Evolutionary conservation across 2,329 filamentous ascomycete genomes (phyloP).

Genomic region (Pseudofabraea citricarpa): DNA sequence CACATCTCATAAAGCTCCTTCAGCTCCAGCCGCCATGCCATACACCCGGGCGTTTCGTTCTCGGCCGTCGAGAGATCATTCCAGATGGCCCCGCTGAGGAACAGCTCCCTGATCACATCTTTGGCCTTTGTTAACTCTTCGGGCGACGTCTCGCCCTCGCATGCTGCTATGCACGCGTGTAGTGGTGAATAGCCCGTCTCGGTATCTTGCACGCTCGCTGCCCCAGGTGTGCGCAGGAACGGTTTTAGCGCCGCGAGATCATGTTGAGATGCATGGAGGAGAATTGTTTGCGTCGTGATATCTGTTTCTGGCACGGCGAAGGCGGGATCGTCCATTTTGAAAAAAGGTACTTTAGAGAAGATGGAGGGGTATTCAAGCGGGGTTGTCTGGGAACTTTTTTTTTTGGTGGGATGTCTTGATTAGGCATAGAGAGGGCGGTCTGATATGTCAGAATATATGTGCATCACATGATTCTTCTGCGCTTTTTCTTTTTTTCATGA

Average conservation of each 20-base stretch:
- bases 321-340: constrained; percentile 26
- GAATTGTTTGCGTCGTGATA: constrained; percentile 47
- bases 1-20: constrained; percentile 72
- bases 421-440: too few species aligned
- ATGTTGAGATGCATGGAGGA: constrained; percentile 63
- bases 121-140: constrained; percentile 52
- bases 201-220: constrained; percentile 76
- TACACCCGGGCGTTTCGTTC: constrained; percentile 86
- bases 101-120: constrained; percentile 67
- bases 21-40: constrained; percentile 68
- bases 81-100: constrained; percentile 92
- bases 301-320: constrained; percentile 17
- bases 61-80: constrained; percentile 87
- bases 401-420: neutral
- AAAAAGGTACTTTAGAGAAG: too few species aligned
- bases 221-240: constrained; percentile 29
- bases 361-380: neutral
- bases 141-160: constrained; percentile 32
- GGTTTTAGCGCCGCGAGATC: constrained; percentile 29
- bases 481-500: too few species aligned
- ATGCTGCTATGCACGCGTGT: constrained; percentile 83
- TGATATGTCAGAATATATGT: too few species aligned
- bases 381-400: neutral
- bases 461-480: too few species aligned
- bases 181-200: constrained; percentile 83